phyloP scores from a whole-genome alignment of 2,329 filamentous ascomycete genomes.

The Ascocoryne sarcoides region DNA sequence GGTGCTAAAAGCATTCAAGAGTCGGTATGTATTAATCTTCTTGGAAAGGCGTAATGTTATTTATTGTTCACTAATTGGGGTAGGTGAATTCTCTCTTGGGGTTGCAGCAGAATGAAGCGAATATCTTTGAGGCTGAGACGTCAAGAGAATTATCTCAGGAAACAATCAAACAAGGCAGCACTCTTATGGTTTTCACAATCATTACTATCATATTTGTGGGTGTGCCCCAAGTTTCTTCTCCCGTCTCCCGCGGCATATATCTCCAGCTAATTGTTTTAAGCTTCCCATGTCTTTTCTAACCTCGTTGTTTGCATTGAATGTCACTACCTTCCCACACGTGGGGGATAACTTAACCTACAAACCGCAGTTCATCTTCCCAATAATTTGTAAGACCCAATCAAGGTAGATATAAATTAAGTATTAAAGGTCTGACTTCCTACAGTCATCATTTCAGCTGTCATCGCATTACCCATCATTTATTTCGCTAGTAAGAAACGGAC shows the following conservation, averaged over 20 bases:
- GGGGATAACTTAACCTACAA: not conserved
- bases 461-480: no score
- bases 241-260: no score
- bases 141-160: not conserved
- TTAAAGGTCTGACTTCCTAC: no score
- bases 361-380: not conserved
- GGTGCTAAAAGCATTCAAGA: not conserved
- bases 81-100: not conserved
- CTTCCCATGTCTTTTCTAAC: not conserved
- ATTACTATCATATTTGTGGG: not conserved
- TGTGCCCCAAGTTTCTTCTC: not conserved
- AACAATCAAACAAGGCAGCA: not conserved
- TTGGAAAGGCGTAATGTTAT: no score
- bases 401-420: no score
- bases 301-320: not conserved
- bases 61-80: not conserved
- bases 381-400: not conserved
- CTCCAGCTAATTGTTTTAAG: not conserved
- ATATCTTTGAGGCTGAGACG: not conserved
- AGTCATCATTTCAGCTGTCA: no score
- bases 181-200: not conserved
- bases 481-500: no score
- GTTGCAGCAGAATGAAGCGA: not conserved
- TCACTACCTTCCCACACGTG: not conserved
- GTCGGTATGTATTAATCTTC: not conserved